Conservation (phyloP, 305 asterid species). For the Solanum hybrid region DNA sequence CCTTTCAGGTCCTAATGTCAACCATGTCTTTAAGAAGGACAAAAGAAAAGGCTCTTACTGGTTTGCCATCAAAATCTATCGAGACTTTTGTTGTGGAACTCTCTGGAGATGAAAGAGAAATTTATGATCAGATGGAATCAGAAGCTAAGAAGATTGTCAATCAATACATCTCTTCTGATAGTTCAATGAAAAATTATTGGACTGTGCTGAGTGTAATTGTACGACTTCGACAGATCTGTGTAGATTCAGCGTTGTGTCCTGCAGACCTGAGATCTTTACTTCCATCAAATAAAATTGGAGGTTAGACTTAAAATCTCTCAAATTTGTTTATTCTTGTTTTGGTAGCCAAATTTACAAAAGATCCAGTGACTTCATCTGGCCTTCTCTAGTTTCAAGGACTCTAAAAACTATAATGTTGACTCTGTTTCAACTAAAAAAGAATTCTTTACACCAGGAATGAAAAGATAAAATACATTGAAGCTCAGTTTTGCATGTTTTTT, state of each 20-base stretch:
- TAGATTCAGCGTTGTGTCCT: slow-evolving; percentile 68
- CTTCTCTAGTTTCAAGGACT: not conserved
- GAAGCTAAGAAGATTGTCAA: slow-evolving; percentile 55
- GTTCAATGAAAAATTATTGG: slow-evolving; percentile 38
- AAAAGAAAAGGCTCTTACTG: slow-evolving; percentile 58
- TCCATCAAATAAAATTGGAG: slow-evolving; percentile 66
- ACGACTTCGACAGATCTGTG: slow-evolving; percentile 87
- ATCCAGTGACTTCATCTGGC: not conserved
- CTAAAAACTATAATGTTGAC: not conserved
- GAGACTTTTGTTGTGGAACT: slow-evolving; percentile 65
- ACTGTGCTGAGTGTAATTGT: slow-evolving; percentile 72
- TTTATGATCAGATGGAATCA: slow-evolving; percentile 83
- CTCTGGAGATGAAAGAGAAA: slow-evolving; percentile 62
- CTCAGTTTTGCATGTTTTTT: not conserved
- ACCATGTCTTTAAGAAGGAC: slow-evolving; percentile 85
- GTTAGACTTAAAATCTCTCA: slow-evolving; percentile 22
- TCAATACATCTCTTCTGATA: slow-evolving; percentile 40
- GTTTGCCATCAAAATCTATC: slow-evolving; percentile 64
- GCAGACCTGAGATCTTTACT: slow-evolving; percentile 49
- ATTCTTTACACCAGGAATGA: not conserved
- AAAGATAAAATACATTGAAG: not conserved
- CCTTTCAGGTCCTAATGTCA: slow-evolving; percentile 68
- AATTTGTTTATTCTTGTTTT: not conserved
- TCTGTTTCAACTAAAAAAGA: not conserved
- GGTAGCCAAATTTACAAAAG: not conserved